These are phyloP conservation scores for Candida parachauliodes DNA, from an alignment of 805 yeast species.

Conservation along the genomic window DNA sequence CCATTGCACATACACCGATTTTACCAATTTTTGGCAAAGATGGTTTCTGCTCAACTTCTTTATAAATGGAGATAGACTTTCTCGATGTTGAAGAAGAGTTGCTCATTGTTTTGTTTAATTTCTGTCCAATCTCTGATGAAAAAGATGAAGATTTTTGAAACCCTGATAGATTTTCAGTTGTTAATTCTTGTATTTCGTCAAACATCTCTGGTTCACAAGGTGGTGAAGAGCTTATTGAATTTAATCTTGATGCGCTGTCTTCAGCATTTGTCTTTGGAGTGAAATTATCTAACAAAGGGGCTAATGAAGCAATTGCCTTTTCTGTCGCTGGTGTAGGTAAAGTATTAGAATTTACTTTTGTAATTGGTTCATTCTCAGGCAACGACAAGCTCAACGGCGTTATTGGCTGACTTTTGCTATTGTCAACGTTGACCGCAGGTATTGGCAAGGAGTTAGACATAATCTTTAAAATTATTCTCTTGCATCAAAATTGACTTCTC, in stretches of 20 bases:
- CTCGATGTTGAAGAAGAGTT: constrained; percentile 32
- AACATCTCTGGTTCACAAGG: constrained; percentile 10
- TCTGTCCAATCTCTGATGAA: constrained; percentile 9
- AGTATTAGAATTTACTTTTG: constrained; percentile 4
- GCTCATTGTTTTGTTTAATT: constrained; percentile 33
- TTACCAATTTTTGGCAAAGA: constrained; percentile 76
- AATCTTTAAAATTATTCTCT: not conserved
- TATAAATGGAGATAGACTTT: constrained; percentile 29
- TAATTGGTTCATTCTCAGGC: constrained; percentile 1
- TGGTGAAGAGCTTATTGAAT: constrained; percentile 13
- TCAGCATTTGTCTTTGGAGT: constrained; percentile 57
- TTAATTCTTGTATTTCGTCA: constrained; percentile 1
- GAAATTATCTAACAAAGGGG: constrained; percentile 72
- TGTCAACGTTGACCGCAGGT: not conserved
- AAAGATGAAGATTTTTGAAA: constrained; percentile 6
- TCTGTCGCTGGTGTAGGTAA: constrained; percentile 30
- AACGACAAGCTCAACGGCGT: constrained; percentile 27
- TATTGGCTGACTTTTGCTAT: constrained; percentile 22
- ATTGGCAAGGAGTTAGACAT: constrained; percentile 5
- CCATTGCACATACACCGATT: constrained; percentile 99
- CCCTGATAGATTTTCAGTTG: constrained; percentile 13
- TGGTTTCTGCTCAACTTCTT: constrained; percentile 38
- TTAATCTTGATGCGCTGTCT: constrained; percentile 17
- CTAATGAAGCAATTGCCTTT: constrained; percentile 73
- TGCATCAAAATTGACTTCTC: constrained; percentile 2